These are phyloP conservation scores for Acorus calamus DNA, from an alignment of 106 monocot species.

Conservation along the genomic window DNA sequence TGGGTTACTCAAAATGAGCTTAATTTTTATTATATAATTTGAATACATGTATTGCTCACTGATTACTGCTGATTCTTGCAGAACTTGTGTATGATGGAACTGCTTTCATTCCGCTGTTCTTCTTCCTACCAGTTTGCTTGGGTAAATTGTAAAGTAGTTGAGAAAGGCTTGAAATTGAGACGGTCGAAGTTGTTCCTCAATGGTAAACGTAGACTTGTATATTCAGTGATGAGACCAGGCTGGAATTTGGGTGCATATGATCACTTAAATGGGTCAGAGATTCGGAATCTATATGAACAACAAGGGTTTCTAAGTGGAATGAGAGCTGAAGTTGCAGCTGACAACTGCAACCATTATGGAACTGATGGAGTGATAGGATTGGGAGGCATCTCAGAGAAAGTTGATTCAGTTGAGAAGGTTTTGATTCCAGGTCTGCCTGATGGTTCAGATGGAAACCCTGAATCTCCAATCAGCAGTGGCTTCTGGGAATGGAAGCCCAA, in stretches of 20 bases:
- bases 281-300: conserved; percentile 13
- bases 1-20: no score
- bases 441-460: conserved; percentile 18
- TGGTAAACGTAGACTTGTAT: conserved; percentile 10
- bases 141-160: conserved; percentile 11
- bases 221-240: conserved; percentile 4
- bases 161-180: conserved; percentile 8
- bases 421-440: conserved; percentile 36
- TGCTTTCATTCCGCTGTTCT: conserved; percentile 23
- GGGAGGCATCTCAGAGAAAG: conserved; percentile 12
- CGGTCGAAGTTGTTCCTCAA: conserved; percentile 2
- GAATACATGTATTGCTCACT: no score
- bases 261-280: conserved; percentile 1
- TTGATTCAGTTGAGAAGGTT: conserved; percentile 33
- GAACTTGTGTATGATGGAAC: conserved; percentile 27
- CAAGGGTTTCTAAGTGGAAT: conserved; percentile 9
- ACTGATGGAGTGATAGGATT: conserved; percentile 28
- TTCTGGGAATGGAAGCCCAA: conserved; percentile 94
- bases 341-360: conserved; percentile 9
- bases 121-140: conserved; percentile 8
- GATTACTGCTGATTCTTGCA: no score
- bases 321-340: background rate
- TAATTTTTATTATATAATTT: no score
- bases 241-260: background rate
- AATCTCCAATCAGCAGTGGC: conserved; percentile 44